Evolutionary conservation across 176 grass and related monocot species (phyloP).

Genomic region (Bonia amplexicaulis): DNA sequence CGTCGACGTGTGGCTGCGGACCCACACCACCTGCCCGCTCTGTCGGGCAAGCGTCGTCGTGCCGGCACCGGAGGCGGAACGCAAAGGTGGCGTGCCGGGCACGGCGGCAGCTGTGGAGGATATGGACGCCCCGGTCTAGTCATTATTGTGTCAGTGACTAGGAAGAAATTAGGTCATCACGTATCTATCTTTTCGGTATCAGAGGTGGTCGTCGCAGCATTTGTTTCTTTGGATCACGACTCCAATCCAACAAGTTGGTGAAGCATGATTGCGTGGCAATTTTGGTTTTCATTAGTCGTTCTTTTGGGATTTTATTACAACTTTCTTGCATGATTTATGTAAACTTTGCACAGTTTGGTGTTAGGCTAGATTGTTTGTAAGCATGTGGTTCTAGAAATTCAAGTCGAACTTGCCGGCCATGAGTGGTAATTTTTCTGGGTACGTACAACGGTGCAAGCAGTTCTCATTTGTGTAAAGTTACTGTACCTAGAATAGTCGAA

Average conservation of each 20-base stretch:
- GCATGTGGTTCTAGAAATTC: no score
- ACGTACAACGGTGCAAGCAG: no score
- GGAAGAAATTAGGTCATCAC: conserved; percentile 9
- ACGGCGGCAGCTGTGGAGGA: conserved; percentile 13
- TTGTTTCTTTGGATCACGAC: neutral
- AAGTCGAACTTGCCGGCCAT: no score
- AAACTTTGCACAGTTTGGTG: no score
- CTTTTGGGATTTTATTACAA: neutral
- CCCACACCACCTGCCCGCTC: conserved; percentile 51
- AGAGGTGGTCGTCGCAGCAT: neutral
- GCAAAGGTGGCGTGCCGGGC: neutral
- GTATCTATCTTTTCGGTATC: neutral
- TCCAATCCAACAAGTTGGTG: neutral
- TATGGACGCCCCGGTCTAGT: conserved; percentile 13
- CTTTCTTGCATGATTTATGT: neutral
- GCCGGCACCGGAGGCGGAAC: neutral
- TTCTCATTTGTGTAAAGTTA: no score
- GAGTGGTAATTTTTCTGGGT: no score
- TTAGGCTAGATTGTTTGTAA: no score
- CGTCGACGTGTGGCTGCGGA: conserved; percentile 49
- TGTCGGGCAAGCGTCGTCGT: conserved; percentile 37
- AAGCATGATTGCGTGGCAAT: neutral
- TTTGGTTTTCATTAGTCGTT: neutral
- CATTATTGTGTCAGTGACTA: neutral
- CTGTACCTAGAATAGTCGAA: no score